phyloP scores from a whole-genome alignment of 805 yeast species.

The Ogataea naganishii region DNA sequence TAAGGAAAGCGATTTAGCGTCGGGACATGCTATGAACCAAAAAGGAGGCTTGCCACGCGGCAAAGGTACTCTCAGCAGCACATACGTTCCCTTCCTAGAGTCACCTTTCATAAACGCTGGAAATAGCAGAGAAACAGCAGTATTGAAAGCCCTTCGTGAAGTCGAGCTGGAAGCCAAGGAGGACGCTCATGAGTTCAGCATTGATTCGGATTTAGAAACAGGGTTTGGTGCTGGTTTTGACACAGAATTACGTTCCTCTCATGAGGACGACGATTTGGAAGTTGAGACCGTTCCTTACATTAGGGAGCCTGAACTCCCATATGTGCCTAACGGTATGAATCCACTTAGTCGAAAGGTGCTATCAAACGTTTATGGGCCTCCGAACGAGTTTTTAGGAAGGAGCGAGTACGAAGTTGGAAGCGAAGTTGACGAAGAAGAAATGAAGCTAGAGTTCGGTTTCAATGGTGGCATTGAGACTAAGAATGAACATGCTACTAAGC shows the following conservation, averaged over 20 bases:
- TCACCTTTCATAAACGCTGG: too few relatives aligned
- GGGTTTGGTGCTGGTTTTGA: slow-evolving; percentile 4
- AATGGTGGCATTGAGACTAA: slow-evolving; percentile 4
- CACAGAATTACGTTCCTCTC: slow-evolving; percentile 6
- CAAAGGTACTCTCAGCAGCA: too few relatives aligned
- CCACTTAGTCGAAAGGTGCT: slow-evolving; percentile 26
- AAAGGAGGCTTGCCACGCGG: too few relatives aligned
- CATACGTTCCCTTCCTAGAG: too few relatives aligned
- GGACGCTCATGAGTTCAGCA: slow-evolving; percentile 5
- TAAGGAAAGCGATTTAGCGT: too few relatives aligned
- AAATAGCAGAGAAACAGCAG: too few relatives aligned
- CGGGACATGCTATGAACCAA: too few relatives aligned
- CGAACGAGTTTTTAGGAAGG: slow-evolving; percentile 11
- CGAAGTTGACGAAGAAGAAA: slow-evolving; percentile 3
- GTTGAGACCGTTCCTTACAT: slow-evolving; percentile 40
- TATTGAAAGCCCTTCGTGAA: too few relatives aligned
- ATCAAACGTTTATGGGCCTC: slow-evolving; percentile 15
- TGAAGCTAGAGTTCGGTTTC: slow-evolving; percentile 10
- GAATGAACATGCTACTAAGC: slow-evolving; percentile 1
- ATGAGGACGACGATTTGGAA: slow-evolving; percentile 25
- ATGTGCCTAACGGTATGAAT: slow-evolving; percentile 36
- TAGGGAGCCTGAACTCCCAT: slow-evolving; percentile 27
- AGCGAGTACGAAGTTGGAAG: slow-evolving; percentile 9
- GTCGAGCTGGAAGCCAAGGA: too few relatives aligned
- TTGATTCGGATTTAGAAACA: too few relatives aligned